Conservation (phyloP, 2,329 filamentous ascomycete genomes). For the Aspergillus flavus region DNA sequence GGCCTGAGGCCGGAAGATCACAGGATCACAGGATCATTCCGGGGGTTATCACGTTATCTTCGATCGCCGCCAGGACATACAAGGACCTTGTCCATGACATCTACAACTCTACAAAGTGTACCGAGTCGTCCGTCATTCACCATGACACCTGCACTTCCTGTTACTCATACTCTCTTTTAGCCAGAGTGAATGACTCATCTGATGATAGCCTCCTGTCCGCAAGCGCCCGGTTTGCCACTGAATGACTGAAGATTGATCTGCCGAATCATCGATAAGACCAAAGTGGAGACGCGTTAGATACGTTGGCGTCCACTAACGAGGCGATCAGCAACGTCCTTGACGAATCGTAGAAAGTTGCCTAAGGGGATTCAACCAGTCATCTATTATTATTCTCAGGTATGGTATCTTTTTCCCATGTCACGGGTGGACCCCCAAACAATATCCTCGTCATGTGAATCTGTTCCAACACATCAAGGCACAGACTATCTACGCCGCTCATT, state of each 20-base stretch:
- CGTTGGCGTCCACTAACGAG: conserved; percentile 7
- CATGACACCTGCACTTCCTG: background rate
- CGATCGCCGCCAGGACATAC: conserved; percentile 2
- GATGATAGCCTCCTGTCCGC: background rate
- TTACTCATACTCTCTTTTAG: background rate
- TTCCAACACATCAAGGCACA: background rate
- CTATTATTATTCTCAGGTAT: background rate
- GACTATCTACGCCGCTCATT: background rate
- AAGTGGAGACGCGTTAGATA: conserved; percentile 8
- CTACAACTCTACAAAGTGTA: background rate
- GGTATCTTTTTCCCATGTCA: background rate
- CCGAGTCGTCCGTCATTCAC: background rate
- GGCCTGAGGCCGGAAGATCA: conserved; percentile 13
- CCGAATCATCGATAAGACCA: conserved; percentile 5
- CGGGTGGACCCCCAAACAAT: no score
- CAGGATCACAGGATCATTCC: background rate
- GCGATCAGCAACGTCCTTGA: conserved; percentile 8
- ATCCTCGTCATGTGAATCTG: background rate
- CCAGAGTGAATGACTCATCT: conserved; percentile 2
- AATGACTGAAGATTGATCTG: conserved; percentile 5
- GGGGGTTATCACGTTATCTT: conserved; percentile 16
- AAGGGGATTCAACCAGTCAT: conserved; percentile 1
- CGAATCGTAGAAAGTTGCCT: conserved; percentile 1
- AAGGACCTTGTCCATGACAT: background rate
- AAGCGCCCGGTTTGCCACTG: conserved; percentile 4